These are phyloP conservation scores for Cladorrhinum samala DNA, from an alignment of 495 filamentous ascomycete genomes.

Conservation along the genomic window DNA sequence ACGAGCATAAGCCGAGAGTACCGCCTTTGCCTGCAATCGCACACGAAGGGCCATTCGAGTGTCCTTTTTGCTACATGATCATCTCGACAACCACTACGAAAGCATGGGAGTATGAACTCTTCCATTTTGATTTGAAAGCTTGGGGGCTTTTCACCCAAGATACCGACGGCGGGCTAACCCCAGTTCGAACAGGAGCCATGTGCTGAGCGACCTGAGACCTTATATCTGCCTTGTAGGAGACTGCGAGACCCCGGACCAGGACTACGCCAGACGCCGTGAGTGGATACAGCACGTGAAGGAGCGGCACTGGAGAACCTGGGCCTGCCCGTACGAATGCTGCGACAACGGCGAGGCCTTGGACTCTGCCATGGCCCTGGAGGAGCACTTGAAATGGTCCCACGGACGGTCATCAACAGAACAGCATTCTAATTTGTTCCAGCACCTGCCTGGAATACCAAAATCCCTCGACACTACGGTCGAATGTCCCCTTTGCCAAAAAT, in stretches of 20 bases:
- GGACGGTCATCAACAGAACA: background rate
- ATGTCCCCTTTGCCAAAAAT: background rate
- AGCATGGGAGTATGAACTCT: slow-evolving; percentile 28
- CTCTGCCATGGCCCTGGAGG: background rate
- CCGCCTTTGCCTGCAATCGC: slow-evolving; percentile 16
- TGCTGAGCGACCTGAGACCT: background rate
- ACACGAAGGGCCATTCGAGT: slow-evolving; percentile 24
- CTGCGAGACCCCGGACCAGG: background rate
- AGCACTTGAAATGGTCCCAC: background rate
- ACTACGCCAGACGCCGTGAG: background rate
- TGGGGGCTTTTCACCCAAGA: background rate
- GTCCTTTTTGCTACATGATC: slow-evolving; percentile 31
- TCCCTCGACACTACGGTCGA: background rate
- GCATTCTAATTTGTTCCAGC: too few species aligned
- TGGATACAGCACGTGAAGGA: background rate
- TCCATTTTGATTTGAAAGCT: background rate
- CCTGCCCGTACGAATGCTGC: background rate
- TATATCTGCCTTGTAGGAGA: background rate
- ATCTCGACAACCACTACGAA: slow-evolving; percentile 21
- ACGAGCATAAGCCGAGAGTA: slow-evolving; percentile 1
- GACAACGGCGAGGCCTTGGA: background rate
- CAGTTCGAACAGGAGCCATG: background rate
- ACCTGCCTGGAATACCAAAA: background rate
- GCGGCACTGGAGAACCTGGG: background rate
- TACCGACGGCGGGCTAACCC: background rate